A percentile compares a stretch with the other conserved stretches of the same genome.
Conservation (phyloP, 2,329 filamentous ascomycete genomes). For the Diaporthe ampelina region DNA sequence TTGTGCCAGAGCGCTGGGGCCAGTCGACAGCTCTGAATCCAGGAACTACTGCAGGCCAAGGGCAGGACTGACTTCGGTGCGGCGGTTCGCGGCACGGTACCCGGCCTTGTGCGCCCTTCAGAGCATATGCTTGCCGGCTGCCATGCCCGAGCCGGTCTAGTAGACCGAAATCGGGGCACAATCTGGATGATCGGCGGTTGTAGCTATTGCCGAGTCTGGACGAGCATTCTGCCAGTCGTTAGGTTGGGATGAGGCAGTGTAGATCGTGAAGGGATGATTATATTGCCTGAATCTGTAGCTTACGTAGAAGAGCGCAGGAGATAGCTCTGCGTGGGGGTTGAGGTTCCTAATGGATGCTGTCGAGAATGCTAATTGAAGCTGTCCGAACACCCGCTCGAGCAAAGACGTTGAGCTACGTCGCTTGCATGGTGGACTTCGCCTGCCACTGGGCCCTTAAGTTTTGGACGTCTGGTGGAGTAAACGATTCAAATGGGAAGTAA, state of each 20-base stretch:
- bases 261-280: not conserved
- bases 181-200: constrained; percentile 4
- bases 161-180: constrained; percentile 27
- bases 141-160: constrained; percentile 3
- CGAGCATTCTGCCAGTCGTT: not conserved
- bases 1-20: not conserved
- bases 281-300: no score
- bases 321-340: not conserved
- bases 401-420: not conserved
- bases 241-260: not conserved
- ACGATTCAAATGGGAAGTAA: not conserved
- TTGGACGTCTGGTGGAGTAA: no score
- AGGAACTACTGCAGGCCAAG: constrained; percentile 23
- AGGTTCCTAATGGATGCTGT: not conserved
- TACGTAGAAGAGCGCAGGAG: not conserved
- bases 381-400: not conserved
- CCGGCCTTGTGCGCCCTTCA: constrained; percentile 16
- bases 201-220: not conserved
- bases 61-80: constrained; percentile 2
- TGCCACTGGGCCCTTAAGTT: not conserved
- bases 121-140: constrained; percentile 12
- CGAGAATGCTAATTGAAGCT: not conserved
- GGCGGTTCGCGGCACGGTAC: not conserved
- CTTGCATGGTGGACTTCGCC: not conserved
- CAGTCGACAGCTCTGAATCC: constrained; percentile 4